A percentile compares a stretch with the other conserved stretches of the same genome.
phyloP scores from a whole-genome alignment of 2,329 filamentous ascomycete genomes.

The Aciculosporium take region DNA sequence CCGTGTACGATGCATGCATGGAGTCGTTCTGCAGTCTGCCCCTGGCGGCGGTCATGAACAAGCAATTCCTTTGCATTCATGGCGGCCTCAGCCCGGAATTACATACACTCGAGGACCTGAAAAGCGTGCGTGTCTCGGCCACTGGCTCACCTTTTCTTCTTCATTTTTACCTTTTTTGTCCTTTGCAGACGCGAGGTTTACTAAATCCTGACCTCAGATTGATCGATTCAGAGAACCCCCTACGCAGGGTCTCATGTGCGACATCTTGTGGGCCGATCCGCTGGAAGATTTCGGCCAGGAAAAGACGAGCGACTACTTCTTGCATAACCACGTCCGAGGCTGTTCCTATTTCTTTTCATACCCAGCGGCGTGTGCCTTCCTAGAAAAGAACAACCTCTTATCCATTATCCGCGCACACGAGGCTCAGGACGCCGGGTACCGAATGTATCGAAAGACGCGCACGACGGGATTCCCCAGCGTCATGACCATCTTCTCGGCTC shows the following conservation, averaged over 20 bases:
- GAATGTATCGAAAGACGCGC: constrained; percentile 97
- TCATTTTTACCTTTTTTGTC: background rate
- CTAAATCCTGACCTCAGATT: constrained; percentile 41
- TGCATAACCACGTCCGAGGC: constrained; percentile 95
- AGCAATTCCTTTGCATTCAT: constrained; percentile 98
- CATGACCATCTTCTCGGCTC: constrained; percentile 99
- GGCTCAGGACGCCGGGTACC: constrained; percentile 93
- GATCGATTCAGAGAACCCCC: constrained; percentile 96
- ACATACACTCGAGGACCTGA: constrained; percentile 87
- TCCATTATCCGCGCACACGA: constrained; percentile 97
- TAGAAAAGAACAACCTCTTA: constrained; percentile 97
- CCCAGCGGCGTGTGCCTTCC: constrained; percentile 86
- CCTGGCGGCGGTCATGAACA: constrained; percentile 97
- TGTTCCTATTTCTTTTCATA: constrained; percentile 99
- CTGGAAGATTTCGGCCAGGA: constrained; percentile 97
- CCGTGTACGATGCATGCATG: constrained; percentile 93
- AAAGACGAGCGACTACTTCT: constrained; percentile 93
- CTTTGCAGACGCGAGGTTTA: background rate
- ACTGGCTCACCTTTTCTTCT: background rate
- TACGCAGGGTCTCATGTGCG: constrained; percentile 96
- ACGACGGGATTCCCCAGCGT: constrained; percentile 98
- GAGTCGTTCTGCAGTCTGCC: constrained; percentile 93
- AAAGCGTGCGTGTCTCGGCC: constrained; percentile 47
- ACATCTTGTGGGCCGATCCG: constrained; percentile 96
- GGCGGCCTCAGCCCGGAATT: constrained; percentile 91